These are phyloP conservation scores for Geotrichum histeridarum DNA, from an alignment of 1,139 yeast species.

Conservation along the genomic window DNA sequence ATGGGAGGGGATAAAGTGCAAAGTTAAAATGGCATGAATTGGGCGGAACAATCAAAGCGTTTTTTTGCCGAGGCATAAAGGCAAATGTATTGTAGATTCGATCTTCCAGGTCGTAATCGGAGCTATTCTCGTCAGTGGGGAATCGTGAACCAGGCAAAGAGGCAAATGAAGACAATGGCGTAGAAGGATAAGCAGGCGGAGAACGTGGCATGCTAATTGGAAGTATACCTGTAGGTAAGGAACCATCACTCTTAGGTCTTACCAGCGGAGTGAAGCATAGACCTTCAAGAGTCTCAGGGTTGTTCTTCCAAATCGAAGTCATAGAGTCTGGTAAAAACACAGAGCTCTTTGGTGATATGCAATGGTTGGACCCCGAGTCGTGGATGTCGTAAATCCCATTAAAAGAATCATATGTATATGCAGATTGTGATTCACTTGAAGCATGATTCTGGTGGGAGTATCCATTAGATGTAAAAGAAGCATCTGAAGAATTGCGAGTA, in stretches of 20 bases:
- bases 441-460: no score
- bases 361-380: not conserved
- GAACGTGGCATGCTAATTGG: not conserved
- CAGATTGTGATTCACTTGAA: no score
- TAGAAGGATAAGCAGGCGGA: not conserved
- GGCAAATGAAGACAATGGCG: not conserved
- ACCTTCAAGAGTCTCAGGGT: no score
- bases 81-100: conserved; percentile 25
- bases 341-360: conserved; percentile 2
- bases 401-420: not conserved
- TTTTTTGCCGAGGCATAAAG: conserved; percentile 15
- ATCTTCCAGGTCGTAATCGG: conserved; percentile 2
- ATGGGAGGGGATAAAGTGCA: conserved; percentile 28
- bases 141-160: not conserved
- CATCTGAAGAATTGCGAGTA: not conserved
- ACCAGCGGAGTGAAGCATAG: no score
- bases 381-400: conserved; percentile 7
- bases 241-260: no score
- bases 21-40: conserved; percentile 26
- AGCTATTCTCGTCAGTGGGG: not conserved
- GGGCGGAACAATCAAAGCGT: conserved; percentile 27
- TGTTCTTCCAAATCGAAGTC: not conserved
- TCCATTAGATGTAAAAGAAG: not conserved
- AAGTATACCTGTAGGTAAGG: no score
- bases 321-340: not conserved